Evolutionary conservation across 1,139 yeast species (phyloP).

Genomic region (Saccharomyces uvarum): DNA sequence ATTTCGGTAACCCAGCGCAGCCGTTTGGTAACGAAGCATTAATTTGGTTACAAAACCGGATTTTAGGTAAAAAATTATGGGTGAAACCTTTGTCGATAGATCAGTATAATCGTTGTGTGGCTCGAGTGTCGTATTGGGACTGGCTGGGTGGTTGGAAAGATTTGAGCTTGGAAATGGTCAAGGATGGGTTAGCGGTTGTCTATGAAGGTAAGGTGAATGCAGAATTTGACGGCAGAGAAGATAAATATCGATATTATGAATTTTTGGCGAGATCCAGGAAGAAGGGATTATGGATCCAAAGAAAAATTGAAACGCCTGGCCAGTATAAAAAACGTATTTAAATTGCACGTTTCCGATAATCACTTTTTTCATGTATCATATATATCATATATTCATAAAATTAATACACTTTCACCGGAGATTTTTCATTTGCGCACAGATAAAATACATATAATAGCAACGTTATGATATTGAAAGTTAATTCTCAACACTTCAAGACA

Average conservation of each 20-base stretch:
- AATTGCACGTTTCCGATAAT: neutral
- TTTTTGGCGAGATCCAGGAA: conserved; percentile 46
- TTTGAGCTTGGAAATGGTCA: conserved; percentile 80
- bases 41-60: conserved; percentile 57
- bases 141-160: conserved; percentile 64
- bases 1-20: conserved; percentile 91
- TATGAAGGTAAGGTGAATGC: conserved; percentile 79
- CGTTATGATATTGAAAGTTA: neutral
- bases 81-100: conserved; percentile 75
- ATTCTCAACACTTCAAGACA: conserved; percentile 58
- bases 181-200: conserved; percentile 74
- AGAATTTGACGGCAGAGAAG: conserved; percentile 75
- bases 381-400: neutral
- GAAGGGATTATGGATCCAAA: conserved; percentile 66
- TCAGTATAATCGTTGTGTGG: conserved; percentile 85
- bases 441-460: neutral
- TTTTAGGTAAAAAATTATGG: conserved; percentile 59
- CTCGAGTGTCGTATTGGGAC: conserved; percentile 59
- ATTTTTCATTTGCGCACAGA: neutral
- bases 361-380: neutral
- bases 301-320: conserved; percentile 66
- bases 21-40: conserved; percentile 82
- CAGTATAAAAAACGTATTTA: conserved; percentile 49
- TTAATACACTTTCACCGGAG: neutral
- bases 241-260: conserved; percentile 52